These are phyloP conservation scores for Oxalis stricta DNA, from an alignment of 441 rosid species.

Conservation along the genomic window DNA sequence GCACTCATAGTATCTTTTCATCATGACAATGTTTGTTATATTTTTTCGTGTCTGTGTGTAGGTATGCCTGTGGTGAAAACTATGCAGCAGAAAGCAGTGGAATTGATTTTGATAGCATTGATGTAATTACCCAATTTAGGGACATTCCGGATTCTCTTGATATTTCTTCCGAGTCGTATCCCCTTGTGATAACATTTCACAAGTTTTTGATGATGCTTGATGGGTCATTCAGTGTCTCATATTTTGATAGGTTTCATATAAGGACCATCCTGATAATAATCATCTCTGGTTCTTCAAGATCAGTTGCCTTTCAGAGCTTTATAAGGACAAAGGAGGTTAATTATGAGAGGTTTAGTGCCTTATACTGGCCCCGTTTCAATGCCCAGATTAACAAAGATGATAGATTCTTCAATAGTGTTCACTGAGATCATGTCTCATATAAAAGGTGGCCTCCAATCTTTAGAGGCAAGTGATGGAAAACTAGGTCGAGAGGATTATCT, in stretches of 20 bases:
- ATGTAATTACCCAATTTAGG: slow-evolving; percentile 20
- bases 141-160: slow-evolving; percentile 35
- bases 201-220: slow-evolving; percentile 56
- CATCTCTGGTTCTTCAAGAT: slow-evolving; percentile 8
- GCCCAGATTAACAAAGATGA: slow-evolving; percentile 17
- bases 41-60: too few species aligned
- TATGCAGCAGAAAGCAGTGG: slow-evolving; percentile 9
- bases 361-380: slow-evolving; percentile 45
- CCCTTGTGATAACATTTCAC: slow-evolving; percentile 32
- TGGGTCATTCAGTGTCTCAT: slow-evolving; percentile 36
- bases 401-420: slow-evolving; percentile 37
- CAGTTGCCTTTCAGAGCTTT: slow-evolving; percentile 18
- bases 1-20: not conserved
- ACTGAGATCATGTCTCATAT: slow-evolving; percentile 43
- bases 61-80: slow-evolving; percentile 21
- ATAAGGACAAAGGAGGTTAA: slow-evolving; percentile 30
- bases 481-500: slow-evolving; percentile 23
- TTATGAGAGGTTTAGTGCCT: slow-evolving; percentile 29
- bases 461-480: slow-evolving; percentile 14
- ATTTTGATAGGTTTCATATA: slow-evolving; percentile 27
- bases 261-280: slow-evolving; percentile 11
- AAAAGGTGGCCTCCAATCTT: slow-evolving; percentile 31
- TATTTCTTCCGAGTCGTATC: slow-evolving; percentile 18
- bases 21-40: slow-evolving; percentile 1
- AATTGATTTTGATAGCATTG: slow-evolving; percentile 19